These are phyloP conservation scores for Chenopodium quinoa DNA, from an alignment of 148 eudicot genomes.

Conservation along the genomic window DNA sequence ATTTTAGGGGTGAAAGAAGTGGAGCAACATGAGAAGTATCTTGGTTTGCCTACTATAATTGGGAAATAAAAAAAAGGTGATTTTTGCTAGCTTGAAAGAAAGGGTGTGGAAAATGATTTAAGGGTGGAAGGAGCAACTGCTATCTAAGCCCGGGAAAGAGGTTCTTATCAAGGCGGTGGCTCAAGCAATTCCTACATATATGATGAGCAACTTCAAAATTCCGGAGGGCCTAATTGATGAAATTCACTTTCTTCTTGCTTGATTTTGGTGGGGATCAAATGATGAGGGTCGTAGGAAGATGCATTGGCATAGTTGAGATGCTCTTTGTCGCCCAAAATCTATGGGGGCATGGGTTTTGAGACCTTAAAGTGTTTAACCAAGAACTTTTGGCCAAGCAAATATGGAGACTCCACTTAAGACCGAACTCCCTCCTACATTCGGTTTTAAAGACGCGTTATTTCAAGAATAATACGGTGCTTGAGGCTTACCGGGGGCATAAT, in stretches of 20 bases:
- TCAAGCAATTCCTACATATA: neutral
- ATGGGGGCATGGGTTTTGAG: no score
- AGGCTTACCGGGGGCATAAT: neutral
- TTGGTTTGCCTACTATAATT: no score
- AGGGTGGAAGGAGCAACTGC: neutral
- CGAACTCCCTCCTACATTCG: rapidly evolving
- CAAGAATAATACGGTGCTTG: neutral
- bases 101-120: neutral
- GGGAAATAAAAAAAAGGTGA: no score
- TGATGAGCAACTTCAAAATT: neutral
- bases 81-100: no score
- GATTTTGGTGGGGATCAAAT: neutral
- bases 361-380: neutral
- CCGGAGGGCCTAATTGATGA: neutral
- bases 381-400: neutral
- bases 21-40: neutral
- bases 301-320: neutral
- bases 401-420: neutral
- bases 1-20: neutral
- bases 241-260: neutral
- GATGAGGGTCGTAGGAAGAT: neutral
- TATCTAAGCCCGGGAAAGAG: neutral
- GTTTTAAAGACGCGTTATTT: neutral
- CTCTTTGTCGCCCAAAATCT: no score
- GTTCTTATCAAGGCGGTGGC: neutral